A percentile compares a stretch with the other conserved stretches of the same genome.
phyloP scores from a whole-genome alignment of 2,329 filamentous ascomycete species.

The Zasmidium cellare region DNA sequence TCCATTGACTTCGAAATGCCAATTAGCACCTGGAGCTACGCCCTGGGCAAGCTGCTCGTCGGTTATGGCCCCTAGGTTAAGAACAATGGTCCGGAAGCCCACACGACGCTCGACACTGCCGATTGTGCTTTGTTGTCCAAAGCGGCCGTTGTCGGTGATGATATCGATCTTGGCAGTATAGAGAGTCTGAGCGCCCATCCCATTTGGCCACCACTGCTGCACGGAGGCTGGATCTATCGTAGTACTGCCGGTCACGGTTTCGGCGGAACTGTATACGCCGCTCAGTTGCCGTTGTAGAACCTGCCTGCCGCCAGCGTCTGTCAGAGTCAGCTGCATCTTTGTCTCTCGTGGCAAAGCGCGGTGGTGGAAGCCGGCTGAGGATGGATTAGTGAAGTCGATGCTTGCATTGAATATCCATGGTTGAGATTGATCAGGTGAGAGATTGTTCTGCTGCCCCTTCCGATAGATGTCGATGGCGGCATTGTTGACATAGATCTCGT shows the following conservation, averaged over 20 bases:
- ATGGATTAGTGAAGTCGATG: slow-evolving; percentile 49
- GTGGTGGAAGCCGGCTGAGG: not conserved
- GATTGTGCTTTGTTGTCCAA: slow-evolving; percentile 8
- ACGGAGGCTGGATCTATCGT: slow-evolving; percentile 45
- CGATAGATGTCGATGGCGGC: slow-evolving; percentile 60
- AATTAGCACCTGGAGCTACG: slow-evolving; percentile 56
- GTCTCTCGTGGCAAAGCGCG: slow-evolving; percentile 47
- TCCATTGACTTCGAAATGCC: slow-evolving; percentile 66
- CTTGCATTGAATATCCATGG: slow-evolving; percentile 63
- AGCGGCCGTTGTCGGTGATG: slow-evolving; percentile 29
- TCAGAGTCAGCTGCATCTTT: slow-evolving; percentile 48
- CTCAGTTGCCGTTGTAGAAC: slow-evolving; percentile 41
- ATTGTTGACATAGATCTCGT: slow-evolving; percentile 52
- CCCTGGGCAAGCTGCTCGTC: slow-evolving; percentile 54
- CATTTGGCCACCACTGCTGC: slow-evolving; percentile 61
- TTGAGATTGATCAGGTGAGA: slow-evolving; percentile 57
- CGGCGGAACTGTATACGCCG: slow-evolving; percentile 42
- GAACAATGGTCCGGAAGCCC: slow-evolving; percentile 62
- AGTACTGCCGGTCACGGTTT: slow-evolving; percentile 51
- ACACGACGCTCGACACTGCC: slow-evolving; percentile 51
- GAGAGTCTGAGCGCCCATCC: slow-evolving; percentile 56
- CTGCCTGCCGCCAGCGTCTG: slow-evolving; percentile 44
- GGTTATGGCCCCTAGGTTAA: slow-evolving; percentile 56
- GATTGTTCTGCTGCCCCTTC: slow-evolving; percentile 58
- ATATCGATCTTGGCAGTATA: slow-evolving; percentile 56